Base-by-base conservation (phyloP, 2,329 filamentous ascomycete genomes). In the Pseudopyricularia javanii region DNA sequence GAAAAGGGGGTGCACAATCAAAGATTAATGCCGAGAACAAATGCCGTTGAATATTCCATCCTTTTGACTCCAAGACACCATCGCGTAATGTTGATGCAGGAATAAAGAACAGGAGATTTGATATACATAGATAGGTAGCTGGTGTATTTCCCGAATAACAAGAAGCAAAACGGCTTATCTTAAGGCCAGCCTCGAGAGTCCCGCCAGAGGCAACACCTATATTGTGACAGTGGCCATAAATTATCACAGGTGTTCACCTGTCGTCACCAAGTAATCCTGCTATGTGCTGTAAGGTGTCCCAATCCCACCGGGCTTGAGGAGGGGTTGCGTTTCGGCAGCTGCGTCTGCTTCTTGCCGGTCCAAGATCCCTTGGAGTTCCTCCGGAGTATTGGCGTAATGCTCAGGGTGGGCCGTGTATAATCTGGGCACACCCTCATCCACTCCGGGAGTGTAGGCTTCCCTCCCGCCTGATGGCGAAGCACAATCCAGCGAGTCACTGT, bases 381-480 rank as follows among this genome's bases (percentile, higher is more conserved):
- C 74, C 34, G 75, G 72, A 3, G 70, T 75, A 50, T 73, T 69
- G 32, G 74, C 74, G 51, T 78, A 77, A 54, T 69, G 68, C 59
- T 78, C 73, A 3, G 75, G 74, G 51, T 78, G 74, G 1, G 72
- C 72, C 1, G 73, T 75, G 57, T 76, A 76, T 1, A 73, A 73
- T 5, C 74, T 73, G 3, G 74, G 74, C 8, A 74, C 66, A 11
- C 71, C 71, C 33, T 75, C 72, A 57, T 78, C 74, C 65, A 74
- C 72, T 49, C 74, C 73, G 54, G 76, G 47, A 5, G 30, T 32
- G 47, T 62, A 55, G 58, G 59, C 47, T 58, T 55, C 35, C 24
- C 40, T 45, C 15, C 40, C 40, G 11, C 40, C 20, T 2, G 22
- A 6, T 24, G 17, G 40, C 15, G 40, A 24, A 15, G 40, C 11